phyloP scores from a whole-genome alignment of 495 filamentous ascomycete species.

The Xylona heveae region DNA sequence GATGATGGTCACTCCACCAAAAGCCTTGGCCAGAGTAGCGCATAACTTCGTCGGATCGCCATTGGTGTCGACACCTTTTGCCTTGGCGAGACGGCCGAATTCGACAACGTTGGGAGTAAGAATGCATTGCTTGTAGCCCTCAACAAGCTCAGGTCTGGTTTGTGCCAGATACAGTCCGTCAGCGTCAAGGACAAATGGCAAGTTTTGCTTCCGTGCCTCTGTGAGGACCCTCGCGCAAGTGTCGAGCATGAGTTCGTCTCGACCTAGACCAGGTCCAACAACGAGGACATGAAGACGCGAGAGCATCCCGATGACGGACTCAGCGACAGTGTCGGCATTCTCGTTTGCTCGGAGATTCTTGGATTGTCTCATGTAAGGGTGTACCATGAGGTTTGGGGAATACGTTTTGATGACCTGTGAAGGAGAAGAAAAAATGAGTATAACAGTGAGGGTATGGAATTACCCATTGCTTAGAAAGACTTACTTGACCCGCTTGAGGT shows the following conservation, averaged over 20 bases:
- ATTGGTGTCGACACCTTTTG: constrained; percentile 37
- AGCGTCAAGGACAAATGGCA: constrained; percentile 81
- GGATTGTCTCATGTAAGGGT: constrained; percentile 76
- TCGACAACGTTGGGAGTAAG: constrained; percentile 90
- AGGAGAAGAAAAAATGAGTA: background rate
- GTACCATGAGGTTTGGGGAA: constrained; percentile 97
- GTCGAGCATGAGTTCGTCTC: constrained; percentile 76
- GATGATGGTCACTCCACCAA: constrained; percentile 77
- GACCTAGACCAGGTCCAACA: constrained; percentile 77
- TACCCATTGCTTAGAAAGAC: background rate
- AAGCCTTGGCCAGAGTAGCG: constrained; percentile 46
- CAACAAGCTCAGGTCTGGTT: constrained; percentile 52
- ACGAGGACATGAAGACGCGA: constrained; percentile 79
- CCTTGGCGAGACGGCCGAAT: constrained; percentile 62
- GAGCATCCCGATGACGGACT: constrained; percentile 60
- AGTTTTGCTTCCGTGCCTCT: constrained; percentile 46
- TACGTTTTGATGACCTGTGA: constrained; percentile 76
- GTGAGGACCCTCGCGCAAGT: constrained; percentile 61
- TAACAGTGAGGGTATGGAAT: background rate
- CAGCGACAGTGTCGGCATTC: constrained; percentile 31
- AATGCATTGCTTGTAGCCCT: constrained; percentile 66
- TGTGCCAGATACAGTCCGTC: constrained; percentile 68
- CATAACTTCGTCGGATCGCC: constrained; percentile 31
- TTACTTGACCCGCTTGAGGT: constrained; percentile 47
- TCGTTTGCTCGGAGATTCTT: constrained; percentile 20